Evolutionary conservation across 192 early-diverging fungal species (phyloP), one percentile per base, ranked within the genome.

Genomic region (Thoreauomyces humboldtii): DNA sequence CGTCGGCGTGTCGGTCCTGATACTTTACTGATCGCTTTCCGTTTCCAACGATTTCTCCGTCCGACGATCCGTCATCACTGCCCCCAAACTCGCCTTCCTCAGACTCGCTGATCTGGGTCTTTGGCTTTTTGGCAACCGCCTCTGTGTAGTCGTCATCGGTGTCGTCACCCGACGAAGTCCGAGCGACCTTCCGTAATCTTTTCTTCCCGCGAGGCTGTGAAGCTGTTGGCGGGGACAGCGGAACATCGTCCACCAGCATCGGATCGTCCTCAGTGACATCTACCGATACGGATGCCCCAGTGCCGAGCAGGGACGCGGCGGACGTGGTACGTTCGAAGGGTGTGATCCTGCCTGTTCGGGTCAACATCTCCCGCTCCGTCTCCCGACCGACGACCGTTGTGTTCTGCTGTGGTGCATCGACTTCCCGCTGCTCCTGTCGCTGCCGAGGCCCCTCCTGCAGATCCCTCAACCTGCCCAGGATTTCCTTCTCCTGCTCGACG

Each of bases 271-370:
- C 38, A 9, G n/a, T 41, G 38, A 41, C 9, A 12, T 41, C 38
- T 41, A n/a, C 11, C 38, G 38, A n/a, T n/a, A 12, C 38, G 9
- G 17, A 41, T 9, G 9, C 17, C 38, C 38, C 9, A 12, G 38
- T 9, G 38, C 17, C 9, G 38, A 12, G 38, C n/a, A n/a, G n/a
- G n/a, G n/a, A n/a, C n/a, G n/a, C n/a, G n/a, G n/a, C n/a, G n/a
- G n/a, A n/a, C n/a, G n/a, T n/a, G n/a, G n/a, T n/a, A n/a, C n/a
- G n/a, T n/a, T 41, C 38, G 75, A 86, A 87, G 17, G 81, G 88
- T 29, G 80, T 90, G 38, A 87, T 83, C 66, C 85, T 89, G 43
- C 81, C 87, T 34, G 78, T 85, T 17, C 82, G 68, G 65, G 88
- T 87, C n/a, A 90, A 69, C 42, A 79, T 76, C 9, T 91, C 88